These are phyloP conservation scores for Fusarium nelsonii DNA, from an alignment of 2,329 filamentous ascomycete species.

Conservation along the genomic window DNA sequence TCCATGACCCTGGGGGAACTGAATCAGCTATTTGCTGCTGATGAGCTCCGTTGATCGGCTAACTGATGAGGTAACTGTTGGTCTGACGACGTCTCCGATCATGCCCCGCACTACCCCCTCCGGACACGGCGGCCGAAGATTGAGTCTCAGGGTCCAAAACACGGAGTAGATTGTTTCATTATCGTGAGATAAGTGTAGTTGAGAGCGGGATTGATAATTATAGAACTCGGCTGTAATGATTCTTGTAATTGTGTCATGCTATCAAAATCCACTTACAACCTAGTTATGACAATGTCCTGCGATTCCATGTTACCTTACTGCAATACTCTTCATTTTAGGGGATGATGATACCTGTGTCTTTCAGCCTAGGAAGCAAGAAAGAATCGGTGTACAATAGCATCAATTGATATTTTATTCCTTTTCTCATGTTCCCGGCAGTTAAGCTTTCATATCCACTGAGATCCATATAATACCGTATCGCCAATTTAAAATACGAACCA, in stretches of 20 bases:
- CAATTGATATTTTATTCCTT: too few species aligned
- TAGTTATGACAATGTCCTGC: not conserved
- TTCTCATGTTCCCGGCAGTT: too few species aligned
- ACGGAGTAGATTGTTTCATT: not conserved
- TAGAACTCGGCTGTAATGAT: not conserved
- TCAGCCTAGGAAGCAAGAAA: too few species aligned
- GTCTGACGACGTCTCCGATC: conserved; percentile 9
- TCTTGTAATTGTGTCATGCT: not conserved
- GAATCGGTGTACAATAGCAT: too few species aligned
- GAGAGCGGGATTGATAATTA: not conserved
- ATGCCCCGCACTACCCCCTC: conserved; percentile 39
- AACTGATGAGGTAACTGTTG: conserved; percentile 37
- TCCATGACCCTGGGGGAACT: too few species aligned
- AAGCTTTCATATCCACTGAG: too few species aligned
- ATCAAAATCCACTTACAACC: not conserved
- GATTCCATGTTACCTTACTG: too few species aligned
- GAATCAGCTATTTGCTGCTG: conserved; percentile 25
- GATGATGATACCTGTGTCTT: too few species aligned
- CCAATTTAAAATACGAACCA: too few species aligned
- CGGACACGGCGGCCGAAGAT: conserved; percentile 28
- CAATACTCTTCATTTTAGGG: too few species aligned
- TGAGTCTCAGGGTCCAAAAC: not conserved
- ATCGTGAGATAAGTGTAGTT: not conserved
- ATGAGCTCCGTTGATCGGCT: conserved; percentile 46
- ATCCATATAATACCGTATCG: too few species aligned